These are phyloP conservation scores for Berkeleyomyces basicola DNA, from an alignment of 2,329 filamentous ascomycete genomes.

Conservation along the genomic window DNA sequence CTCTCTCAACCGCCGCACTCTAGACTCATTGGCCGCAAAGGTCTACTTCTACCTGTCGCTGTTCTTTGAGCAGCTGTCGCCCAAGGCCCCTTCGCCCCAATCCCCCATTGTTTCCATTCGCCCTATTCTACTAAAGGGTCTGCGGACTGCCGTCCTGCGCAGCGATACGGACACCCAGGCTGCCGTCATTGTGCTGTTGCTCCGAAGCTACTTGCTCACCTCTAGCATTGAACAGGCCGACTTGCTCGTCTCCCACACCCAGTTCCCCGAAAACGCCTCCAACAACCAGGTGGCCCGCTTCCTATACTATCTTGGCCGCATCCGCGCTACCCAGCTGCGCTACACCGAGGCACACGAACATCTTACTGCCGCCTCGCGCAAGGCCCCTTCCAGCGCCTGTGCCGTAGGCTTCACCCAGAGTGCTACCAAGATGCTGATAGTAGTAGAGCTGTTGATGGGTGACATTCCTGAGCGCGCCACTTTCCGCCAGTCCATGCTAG, in stretches of 20 bases:
- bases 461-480: slow-evolving; percentile 92
- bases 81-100: slow-evolving; percentile 73
- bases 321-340: slow-evolving; percentile 86
- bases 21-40: slow-evolving; percentile 86
- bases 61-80: slow-evolving; percentile 81
- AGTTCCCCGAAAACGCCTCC: slow-evolving; percentile 83
- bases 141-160: slow-evolving; percentile 86
- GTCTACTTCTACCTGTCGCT: slow-evolving; percentile 97
- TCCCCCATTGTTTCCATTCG: slow-evolving; percentile 78
- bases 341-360: slow-evolving; percentile 97
- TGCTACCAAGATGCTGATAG: slow-evolving; percentile 86
- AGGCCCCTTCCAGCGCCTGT: slow-evolving; percentile 77
- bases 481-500: slow-evolving; percentile 78
- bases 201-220: slow-evolving; percentile 89
- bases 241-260: slow-evolving; percentile 84
- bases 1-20: slow-evolving; percentile 74
- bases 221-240: slow-evolving; percentile 96
- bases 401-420: slow-evolving; percentile 92
- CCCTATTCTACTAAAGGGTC: slow-evolving; percentile 67
- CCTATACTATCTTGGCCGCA: slow-evolving; percentile 91
- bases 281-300: slow-evolving; percentile 98
- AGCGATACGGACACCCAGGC: slow-evolving; percentile 98
- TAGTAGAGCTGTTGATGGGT: slow-evolving; percentile 94
- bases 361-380: slow-evolving; percentile 80
- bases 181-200: slow-evolving; percentile 81